Base-by-base conservation (phyloP, 805 yeast genomes). In the Yamadazyma philogaea region DNA sequence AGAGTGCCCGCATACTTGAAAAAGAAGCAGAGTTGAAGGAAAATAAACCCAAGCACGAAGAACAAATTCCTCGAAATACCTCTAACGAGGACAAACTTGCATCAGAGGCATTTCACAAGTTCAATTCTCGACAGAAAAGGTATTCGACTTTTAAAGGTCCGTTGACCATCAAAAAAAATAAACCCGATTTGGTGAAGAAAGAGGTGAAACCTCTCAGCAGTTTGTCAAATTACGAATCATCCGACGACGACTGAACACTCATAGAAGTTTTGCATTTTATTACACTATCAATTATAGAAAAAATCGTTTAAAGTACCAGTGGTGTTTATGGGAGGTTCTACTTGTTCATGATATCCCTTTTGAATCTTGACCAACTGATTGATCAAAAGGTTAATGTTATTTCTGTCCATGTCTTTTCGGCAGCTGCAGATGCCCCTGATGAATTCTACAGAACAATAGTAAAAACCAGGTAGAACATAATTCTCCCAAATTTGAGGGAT, bases 401-500 rank as follows among this genome's bases (percentile, higher is more conserved):
- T 49, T 45, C 58, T 54, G 31, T 70, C 74, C 55, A 65, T 53
- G 47, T 70, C 77, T 54, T 66, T 77, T 53, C 74, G 66, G 53
- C 68, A 75, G 49, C 70, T 68, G 40, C 89, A 70, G 32, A 88
- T 74, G 11, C 81, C 81, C 34, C 76, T 77, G 33, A 90, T 72
- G 54, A 88, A 77, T 39, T 78, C 82, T 6, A 82, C 64, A 0
- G 95, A 89, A 44, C 90, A 81, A 58, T 87, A 89, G 65, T 87
- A 82, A 66, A 82, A 88, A 31, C 75, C 75, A 10, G 69, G 68
- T 40, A 88, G 66, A 30, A 85, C 75, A 34, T 75, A 78, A 42
- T 54, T 60, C 53, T 70, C 71, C 81, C 89, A 85, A 42, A 77
- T 70, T 20, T 61, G 65, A 2, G 74, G 72, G 10, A 68, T 62